Conservation (phyloP, 805 yeast species). For the Nakazawaea ambrosiae region DNA sequence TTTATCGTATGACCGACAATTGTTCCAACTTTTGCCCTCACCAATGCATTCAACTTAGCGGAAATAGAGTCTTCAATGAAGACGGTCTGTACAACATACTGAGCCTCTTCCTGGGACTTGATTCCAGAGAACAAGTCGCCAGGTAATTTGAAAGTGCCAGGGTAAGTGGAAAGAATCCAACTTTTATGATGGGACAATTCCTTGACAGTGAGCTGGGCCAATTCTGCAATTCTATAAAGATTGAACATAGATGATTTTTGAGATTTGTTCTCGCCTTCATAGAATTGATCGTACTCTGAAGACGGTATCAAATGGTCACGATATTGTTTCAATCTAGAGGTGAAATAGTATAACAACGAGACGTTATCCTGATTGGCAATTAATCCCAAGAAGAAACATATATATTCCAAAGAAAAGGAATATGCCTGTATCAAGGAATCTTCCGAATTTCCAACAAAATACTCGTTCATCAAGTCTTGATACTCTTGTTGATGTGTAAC, state of each 20-base stretch:
- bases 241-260: constrained; percentile 18
- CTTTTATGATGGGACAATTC: constrained; percentile 44
- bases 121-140: constrained; percentile 65
- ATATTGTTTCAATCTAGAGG: constrained; percentile 75
- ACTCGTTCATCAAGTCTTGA: constrained; percentile 28
- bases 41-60: constrained; percentile 25
- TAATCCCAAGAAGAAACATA: constrained; percentile 51
- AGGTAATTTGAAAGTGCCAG: constrained; percentile 67
- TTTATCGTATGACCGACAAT: not conserved
- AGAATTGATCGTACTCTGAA: constrained; percentile 17
- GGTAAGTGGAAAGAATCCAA: constrained; percentile 77
- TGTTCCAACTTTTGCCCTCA: constrained; percentile 19
- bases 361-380: constrained; percentile 62
- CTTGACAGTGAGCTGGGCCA: constrained; percentile 60
- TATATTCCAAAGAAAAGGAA: constrained; percentile 49
- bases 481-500: constrained; percentile 73
- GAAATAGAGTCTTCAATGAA: constrained; percentile 46
- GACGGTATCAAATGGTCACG: constrained; percentile 45
- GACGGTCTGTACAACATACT: constrained; percentile 42
- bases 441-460: constrained; percentile 13
- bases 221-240: constrained; percentile 64
- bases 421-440: constrained; percentile 32
- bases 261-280: not conserved
- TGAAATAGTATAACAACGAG: constrained; percentile 65
- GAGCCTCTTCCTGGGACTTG: constrained; percentile 50